A percentile compares a stretch with the other conserved stretches of the same genome.
These are phyloP conservation scores for Pelargonium fulgidum DNA, from an alignment of 441 rosid genomes.

Conservation along the genomic window DNA sequence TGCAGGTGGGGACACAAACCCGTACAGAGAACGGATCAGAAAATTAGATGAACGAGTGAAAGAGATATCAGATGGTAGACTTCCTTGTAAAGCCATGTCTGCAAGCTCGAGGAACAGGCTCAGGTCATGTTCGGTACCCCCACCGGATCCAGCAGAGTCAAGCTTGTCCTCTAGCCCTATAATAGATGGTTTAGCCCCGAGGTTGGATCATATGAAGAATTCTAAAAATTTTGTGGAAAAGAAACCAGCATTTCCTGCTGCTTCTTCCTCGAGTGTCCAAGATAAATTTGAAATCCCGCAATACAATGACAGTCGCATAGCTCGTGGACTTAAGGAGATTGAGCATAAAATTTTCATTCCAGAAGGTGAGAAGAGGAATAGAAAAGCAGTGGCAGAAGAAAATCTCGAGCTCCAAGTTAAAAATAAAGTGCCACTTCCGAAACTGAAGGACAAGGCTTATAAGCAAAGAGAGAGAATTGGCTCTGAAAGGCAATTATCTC, in stretches of 20 bases:
- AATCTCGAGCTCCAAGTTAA: not conserved
- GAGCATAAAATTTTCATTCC: conserved; percentile 16
- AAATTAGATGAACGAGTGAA: not conserved
- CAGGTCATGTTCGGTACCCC: conserved; percentile 3
- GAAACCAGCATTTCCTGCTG: not conserved
- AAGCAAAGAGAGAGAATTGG: not conserved
- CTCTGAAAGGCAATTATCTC: no score
- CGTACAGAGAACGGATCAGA: not conserved
- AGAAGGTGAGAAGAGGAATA: conserved; percentile 22
- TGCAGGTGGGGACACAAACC: not conserved
- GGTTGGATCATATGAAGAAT: no score
- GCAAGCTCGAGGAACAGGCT: conserved; percentile 1
- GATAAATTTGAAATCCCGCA: conserved; percentile 60
- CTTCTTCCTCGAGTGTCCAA: conserved; percentile 10
- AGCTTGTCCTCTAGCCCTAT: conserved; percentile 3
- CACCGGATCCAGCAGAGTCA: not conserved
- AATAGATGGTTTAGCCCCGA: not conserved
- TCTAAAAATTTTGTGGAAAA: not conserved
- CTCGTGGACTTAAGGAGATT: conserved; percentile 15
- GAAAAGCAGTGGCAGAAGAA: not conserved
- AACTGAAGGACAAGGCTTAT: not conserved
- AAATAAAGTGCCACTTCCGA: conserved; percentile 4
- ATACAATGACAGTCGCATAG: conserved; percentile 22
- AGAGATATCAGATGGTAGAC: conserved; percentile 2
- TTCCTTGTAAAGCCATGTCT: not conserved